phyloP scores from a whole-genome alignment of 2,329 filamentous ascomycete genomes.

The Grosmannia huntii region DNA sequence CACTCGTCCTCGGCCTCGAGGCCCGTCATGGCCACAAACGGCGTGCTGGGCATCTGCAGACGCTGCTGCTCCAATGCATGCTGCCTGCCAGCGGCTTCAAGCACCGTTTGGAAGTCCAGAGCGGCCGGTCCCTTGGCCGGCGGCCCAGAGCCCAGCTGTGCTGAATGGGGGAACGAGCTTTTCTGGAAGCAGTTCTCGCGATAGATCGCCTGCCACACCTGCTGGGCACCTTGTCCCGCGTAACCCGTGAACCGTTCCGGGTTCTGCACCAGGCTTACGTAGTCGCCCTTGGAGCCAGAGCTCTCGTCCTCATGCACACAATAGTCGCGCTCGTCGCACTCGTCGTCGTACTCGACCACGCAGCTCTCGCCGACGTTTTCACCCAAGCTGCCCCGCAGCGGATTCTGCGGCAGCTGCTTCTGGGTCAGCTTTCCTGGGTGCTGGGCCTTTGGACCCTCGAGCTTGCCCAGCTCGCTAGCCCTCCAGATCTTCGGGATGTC shows the following conservation, averaged over 20 bases:
- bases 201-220: slow-evolving; percentile 96
- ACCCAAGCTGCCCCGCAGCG: slow-evolving; percentile 71
- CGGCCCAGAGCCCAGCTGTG: slow-evolving; percentile 32
- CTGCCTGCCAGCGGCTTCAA: slow-evolving; percentile 46
- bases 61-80: slow-evolving; percentile 48
- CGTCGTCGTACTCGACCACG: slow-evolving; percentile 92
- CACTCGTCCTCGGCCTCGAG: slow-evolving; percentile 83
- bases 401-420: slow-evolving; percentile 55
- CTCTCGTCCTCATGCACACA: slow-evolving; percentile 93
- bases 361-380: slow-evolving; percentile 88
- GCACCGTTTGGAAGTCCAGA: slow-evolving; percentile 47
- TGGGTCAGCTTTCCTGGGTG: slow-evolving; percentile 72
- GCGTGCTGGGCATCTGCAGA: slow-evolving; percentile 39
- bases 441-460: slow-evolving; percentile 80
- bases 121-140: slow-evolving; percentile 39
- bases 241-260: slow-evolving; percentile 95
- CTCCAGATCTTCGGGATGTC: slow-evolving; percentile 90
- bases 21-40: slow-evolving; percentile 48
- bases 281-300: slow-evolving; percentile 77
- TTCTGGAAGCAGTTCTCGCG: slow-evolving; percentile 88
- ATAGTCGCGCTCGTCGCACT: slow-evolving; percentile 93
- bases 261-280: slow-evolving; percentile 87
- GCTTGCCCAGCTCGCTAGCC: slow-evolving; percentile 78
- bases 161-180: slow-evolving; percentile 48
- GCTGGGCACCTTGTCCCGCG: slow-evolving; percentile 66